phyloP scores from a whole-genome alignment of 805 yeast genomes.

The Ogataea trehalophila region DNA sequence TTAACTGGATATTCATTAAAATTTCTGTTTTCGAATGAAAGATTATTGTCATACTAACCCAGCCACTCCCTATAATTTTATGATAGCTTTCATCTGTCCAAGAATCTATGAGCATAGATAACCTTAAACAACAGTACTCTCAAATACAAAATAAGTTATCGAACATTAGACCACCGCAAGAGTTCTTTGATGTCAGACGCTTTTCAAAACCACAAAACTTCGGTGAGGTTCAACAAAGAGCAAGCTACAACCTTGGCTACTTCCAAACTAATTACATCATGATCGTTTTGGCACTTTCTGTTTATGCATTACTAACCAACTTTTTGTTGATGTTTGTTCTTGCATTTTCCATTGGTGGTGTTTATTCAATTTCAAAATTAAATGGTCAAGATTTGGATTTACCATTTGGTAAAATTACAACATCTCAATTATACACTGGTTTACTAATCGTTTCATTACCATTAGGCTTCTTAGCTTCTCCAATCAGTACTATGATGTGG shows the following conservation, averaged over 20 bases:
- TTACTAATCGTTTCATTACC: conserved; percentile 64
- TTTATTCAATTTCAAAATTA: conserved; percentile 71
- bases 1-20: neutral
- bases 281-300: conserved; percentile 63
- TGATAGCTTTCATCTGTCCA: conserved; percentile 36
- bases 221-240: conserved; percentile 85
- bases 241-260: conserved; percentile 79
- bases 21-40: neutral
- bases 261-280: conserved; percentile 82
- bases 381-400: conserved; percentile 79
- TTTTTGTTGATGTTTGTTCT: conserved; percentile 79
- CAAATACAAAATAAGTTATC: conserved; percentile 60
- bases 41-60: conserved; percentile 9
- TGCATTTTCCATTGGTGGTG: conserved; percentile 65
- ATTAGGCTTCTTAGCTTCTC: conserved; percentile 34
- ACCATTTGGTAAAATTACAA: conserved; percentile 67
- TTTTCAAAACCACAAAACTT: conserved; percentile 87
- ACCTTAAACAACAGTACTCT: conserved; percentile 34
- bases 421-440: conserved; percentile 86
- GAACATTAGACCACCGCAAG: conserved; percentile 82
- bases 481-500: conserved; percentile 88
- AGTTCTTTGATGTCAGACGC: conserved; percentile 87
- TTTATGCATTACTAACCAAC: conserved; percentile 87
- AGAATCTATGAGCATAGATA: conserved; percentile 47
- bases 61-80: neutral